Base-by-base conservation (phyloP, 148 eudicot species). In the Nepenthes mirabilis region DNA sequence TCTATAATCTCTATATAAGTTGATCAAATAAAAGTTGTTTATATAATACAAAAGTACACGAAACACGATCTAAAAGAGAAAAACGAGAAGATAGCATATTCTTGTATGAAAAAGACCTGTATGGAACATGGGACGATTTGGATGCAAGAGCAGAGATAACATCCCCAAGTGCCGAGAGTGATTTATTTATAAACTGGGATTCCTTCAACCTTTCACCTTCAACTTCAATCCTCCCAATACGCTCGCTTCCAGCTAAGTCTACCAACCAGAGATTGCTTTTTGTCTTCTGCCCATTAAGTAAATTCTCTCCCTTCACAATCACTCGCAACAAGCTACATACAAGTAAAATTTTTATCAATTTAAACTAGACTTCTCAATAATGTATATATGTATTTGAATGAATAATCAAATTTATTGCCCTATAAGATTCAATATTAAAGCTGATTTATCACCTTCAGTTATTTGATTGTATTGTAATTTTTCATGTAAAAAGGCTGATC, bases 241-340 rank as follows among this genome's bases (percentile, higher is more conserved):
- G 94, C 66, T 93, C 98, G 63, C 98, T 93, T 59, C 98, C 98
- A 52, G 98, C 98, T 85, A 93, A 82, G 68, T 93, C 98, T 4
- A 93, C 96, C 70, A 93, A 71, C 98, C 98, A 91, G 55, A 93
- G 86, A 66, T 88, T 79, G 82, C 98, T 88, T 70, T 77, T 88
- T 60, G 98, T 88, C 72, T 71, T 80, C 50, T 80, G 81, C 36
- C 94, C 89, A 71, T 77, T 88, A 36, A 93, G 65, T 68, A 79
- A 53, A 62, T 80, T 84, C 66, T 85, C 85, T 9, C 84, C 87
- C 59, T 79, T 73, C 43, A 88, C 96, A 65, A 80, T 80, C 56
- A 91, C 88, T 43, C 98, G 76, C 79, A 91, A 67, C 78, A 91
- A 80, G 77, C 98, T 91, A 60, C 74, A 81, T 60, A 35, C n/a